Evolutionary conservation across 768 basidiomycete species (phyloP).

Genomic region (Psilocybe subaeruginosa): DNA sequence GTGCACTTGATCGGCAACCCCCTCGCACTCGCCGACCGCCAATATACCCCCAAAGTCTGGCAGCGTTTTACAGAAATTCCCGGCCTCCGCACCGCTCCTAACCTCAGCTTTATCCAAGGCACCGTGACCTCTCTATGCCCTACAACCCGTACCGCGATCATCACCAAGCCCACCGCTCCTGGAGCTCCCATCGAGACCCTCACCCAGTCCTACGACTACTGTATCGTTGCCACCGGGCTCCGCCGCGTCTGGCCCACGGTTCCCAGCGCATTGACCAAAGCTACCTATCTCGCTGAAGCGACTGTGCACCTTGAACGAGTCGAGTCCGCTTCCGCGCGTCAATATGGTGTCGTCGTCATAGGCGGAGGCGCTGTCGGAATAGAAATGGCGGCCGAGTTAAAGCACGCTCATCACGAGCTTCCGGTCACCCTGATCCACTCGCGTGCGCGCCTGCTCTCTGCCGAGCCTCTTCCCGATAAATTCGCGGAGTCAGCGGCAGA

Average conservation of each 20-base stretch:
- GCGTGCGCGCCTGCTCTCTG: background rate
- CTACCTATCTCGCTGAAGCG: background rate
- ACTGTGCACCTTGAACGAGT: background rate
- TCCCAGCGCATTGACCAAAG: background rate
- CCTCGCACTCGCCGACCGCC: background rate
- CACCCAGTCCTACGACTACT: background rate
- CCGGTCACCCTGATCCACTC: background rate
- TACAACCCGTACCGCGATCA: background rate
- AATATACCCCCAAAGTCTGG: background rate
- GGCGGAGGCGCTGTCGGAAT: background rate
- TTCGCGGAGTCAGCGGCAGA: background rate
- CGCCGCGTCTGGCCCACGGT: background rate
- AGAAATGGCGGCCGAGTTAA: background rate
- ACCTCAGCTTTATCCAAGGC: background rate
- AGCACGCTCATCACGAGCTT: background rate
- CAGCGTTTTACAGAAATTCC: background rate
- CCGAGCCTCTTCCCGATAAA: background rate
- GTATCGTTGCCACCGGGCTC: background rate
- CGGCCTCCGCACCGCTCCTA: background rate
- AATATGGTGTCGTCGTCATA: background rate
- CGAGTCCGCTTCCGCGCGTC: background rate
- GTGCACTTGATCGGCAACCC: background rate
- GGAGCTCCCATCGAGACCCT: background rate
- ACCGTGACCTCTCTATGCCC: background rate
- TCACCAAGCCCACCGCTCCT: background rate